Evolutionary conservation across 768 basidiomycete genomes (phyloP).

Genomic region (Tulasnella sp.): DNA sequence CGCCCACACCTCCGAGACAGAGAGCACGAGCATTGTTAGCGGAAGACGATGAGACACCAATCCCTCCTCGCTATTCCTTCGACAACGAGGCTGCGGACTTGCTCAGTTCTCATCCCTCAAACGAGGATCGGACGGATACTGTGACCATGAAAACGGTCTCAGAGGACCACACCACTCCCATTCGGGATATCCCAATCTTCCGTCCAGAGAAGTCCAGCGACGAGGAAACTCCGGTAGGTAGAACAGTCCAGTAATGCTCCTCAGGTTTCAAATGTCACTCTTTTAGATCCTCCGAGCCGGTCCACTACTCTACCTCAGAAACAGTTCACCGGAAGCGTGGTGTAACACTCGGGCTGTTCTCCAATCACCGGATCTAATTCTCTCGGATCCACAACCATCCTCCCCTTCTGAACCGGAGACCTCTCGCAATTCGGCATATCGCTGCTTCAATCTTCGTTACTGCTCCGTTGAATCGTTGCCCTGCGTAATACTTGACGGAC

Average conservation of each 20-base stretch:
- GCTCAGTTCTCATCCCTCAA: background rate
- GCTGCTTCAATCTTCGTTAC: background rate
- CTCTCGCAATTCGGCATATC: background rate
- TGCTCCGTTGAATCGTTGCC: conserved; percentile 7
- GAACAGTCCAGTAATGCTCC: background rate
- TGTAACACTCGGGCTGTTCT: conserved; percentile 5
- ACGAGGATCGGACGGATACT: background rate
- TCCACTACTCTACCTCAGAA: background rate
- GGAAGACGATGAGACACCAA: conserved; percentile 4
- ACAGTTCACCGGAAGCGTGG: background rate
- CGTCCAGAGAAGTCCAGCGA: background rate
- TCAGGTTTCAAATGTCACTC: background rate
- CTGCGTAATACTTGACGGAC: background rate
- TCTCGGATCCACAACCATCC: background rate
- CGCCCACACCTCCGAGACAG: background rate
- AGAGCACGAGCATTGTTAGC: conserved; percentile 4
- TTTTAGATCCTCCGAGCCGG: background rate
- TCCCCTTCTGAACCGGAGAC: background rate
- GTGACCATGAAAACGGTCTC: background rate
- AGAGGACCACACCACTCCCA: background rate
- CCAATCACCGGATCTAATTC: background rate
- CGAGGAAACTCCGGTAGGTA: background rate
- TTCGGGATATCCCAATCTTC: background rate
- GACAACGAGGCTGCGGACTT: background rate
- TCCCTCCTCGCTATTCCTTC: background rate